Base-by-base conservation (phyloP, 257 asterid genomes). In the Lycium barbarum region DNA sequence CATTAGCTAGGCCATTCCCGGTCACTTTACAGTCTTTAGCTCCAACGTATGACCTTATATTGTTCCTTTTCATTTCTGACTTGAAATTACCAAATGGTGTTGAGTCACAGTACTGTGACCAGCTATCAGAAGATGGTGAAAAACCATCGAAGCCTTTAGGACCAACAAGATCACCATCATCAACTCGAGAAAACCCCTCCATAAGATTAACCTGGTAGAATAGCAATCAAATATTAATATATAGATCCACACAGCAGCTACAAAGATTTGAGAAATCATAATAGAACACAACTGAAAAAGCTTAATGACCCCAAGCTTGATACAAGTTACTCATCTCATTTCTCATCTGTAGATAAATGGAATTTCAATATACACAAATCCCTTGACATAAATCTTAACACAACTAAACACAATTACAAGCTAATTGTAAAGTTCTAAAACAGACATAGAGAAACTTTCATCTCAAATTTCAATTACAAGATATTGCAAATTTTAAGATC, bases 1-100 rank as follows among this genome's bases (percentile, higher is more conserved):
- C 58, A 45, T 10, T 72, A 45, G 57, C 45, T 72, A 72, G 38
- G 26, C 61, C 82, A 33, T 54, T 53, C 82, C 5, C 62, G 9
- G 43, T 14, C 65, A 53, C 49, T 51, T 53, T 33, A 78, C 65
- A 53, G 26, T 78, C 82, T 53, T 78, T 65, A 33, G 49, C 45
- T 78, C 65, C 65, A 26, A 8, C 15, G 1, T 26, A 26, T 8
- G 65, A 78, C 82, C 65, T 78, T 53, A 78, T 7, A 14, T 54
- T 53, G 82, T 26, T 53, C 82, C 82, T 53, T 78, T 53, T 78
- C 82, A 78, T 78, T 53, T 33, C 82, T 14, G 82, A 53, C 65
- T 78, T 78, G 65, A 78, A 78, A 53, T 53, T 78, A 9, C 82
- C 82, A 53, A 53, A 33, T 6, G 65, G 82, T 26, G 82, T 14